Evolutionary conservation across 2,329 filamentous ascomycete genomes (phyloP), one percentile per base, ranked within the genome.

Genomic region (Epichloe gansuensis): DNA sequence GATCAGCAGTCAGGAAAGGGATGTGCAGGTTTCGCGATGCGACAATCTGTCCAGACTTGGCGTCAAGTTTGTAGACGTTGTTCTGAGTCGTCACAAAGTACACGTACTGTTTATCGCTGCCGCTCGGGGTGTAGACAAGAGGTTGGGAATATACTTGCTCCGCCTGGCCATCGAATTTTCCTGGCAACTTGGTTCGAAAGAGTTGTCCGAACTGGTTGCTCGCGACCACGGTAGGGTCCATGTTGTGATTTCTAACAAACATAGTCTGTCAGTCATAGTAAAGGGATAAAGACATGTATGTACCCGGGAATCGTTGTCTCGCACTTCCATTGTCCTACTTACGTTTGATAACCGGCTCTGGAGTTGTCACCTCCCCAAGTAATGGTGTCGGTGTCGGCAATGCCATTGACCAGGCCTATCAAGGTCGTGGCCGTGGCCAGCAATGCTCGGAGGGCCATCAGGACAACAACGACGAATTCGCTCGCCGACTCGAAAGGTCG

Each of bases 321-420:
- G 31, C 31, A 31, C 34, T 27, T 8, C 1, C 17, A 21, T 7
- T 12, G 13, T 8, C 2, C 8, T 15, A 64, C 71, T 61, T 57
- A 76, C 74, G 68, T 71, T 60, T 77, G 73, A 60, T 80, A 80
- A 31, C 77, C 75, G 12, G 71, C 61, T 49, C 77, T 66, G 11
- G 73, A 70, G 59, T 77, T 78, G 57, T 78, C 76, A 54, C 77
- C 77, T 57, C 76, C 76, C 75, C 77, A 80, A 31, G 77, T 81
- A 55, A 80, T 79, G 52, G 76, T 78, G 54, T 79, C 75, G 1
- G 75, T 76, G n/a, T 61, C 63, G 7, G 60, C 71, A 13, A 73
- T 62, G 46, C 66, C 67, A 52, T 59, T 57, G 56, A 61, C 63
- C 41, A 67, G 57, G 57, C 65, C 61, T 42, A 60, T 55, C 51